phyloP scores from a whole-genome alignment of 495 filamentous ascomycete species.

The Terfezia claveryi region DNA sequence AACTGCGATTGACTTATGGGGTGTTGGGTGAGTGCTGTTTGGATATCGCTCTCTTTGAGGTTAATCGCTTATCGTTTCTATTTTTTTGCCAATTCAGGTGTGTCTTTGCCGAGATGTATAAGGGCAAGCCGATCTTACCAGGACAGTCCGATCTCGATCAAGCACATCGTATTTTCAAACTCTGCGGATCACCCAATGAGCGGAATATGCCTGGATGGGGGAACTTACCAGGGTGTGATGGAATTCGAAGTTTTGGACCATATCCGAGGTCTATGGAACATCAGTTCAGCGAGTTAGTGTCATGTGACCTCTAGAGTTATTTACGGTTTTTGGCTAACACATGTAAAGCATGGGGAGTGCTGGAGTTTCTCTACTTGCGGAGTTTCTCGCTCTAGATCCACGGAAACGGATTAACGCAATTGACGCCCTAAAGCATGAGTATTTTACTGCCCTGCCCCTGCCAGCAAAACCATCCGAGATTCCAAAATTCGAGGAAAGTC shows the following conservation, averaged over 20 bases:
- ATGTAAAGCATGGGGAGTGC: constrained; percentile 25
- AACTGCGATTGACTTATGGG: constrained; percentile 94
- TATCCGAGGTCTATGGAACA: constrained; percentile 43
- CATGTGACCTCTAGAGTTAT: not conserved
- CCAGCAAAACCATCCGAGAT: constrained; percentile 64
- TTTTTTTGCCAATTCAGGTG: constrained; percentile 32
- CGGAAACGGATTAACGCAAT: constrained; percentile 72
- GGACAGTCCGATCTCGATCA: constrained; percentile 79
- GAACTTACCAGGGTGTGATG: constrained; percentile 57
- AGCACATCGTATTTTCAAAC: constrained; percentile 69
- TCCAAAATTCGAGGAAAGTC: constrained; percentile 76
- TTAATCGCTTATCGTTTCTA: constrained; percentile 2
- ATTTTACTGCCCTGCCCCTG: constrained; percentile 58
- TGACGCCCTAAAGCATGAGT: constrained; percentile 80
- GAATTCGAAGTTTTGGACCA: constrained; percentile 39
- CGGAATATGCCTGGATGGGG: constrained; percentile 88
- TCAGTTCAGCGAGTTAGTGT: constrained; percentile 45
- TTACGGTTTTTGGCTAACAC: constrained; percentile 9
- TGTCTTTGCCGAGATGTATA: constrained; percentile 96
- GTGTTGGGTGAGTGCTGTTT: constrained; percentile 51
- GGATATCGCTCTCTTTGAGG: not conserved
- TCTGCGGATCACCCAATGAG: constrained; percentile 81
- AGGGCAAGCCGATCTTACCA: constrained; percentile 74
- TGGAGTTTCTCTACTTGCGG: constrained; percentile 57
- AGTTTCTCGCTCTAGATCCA: constrained; percentile 79